Percentiles rank a stretch among this genome's conserved stretches.
These are phyloP conservation scores for Seiridium unicorne DNA, from an alignment of 2,329 filamentous ascomycete genomes.

Conservation along the genomic window DNA sequence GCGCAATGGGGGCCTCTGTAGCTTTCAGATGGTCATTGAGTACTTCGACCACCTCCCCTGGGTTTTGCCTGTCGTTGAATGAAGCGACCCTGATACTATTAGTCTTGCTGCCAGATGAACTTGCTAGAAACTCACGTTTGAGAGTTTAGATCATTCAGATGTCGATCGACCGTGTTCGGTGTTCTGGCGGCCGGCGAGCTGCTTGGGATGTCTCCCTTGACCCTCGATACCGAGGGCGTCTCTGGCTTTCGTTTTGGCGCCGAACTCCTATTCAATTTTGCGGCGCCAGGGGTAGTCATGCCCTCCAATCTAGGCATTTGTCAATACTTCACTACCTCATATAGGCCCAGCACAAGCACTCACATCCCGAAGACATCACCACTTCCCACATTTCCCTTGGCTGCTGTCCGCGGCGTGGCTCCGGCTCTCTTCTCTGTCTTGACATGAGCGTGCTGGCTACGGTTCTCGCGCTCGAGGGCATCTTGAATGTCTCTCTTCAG, in stretches of 20 bases:
- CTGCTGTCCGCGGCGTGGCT: conserved; percentile 61
- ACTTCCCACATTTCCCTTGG: conserved; percentile 37
- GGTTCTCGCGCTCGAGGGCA: conserved; percentile 72
- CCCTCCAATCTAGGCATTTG: conserved; percentile 56
- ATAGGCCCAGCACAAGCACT: conserved; percentile 19
- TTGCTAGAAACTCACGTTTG: conserved; percentile 31
- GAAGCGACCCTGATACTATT: conserved; percentile 46
- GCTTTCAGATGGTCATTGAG: conserved; percentile 73
- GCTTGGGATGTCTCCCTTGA: conserved; percentile 40
- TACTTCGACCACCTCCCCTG: conserved; percentile 79
- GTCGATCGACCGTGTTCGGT: conserved; percentile 36
- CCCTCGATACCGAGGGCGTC: conserved; percentile 45
- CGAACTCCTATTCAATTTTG: conserved; percentile 39
- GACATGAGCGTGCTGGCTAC: conserved; percentile 59
- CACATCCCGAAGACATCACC: conserved; percentile 83
- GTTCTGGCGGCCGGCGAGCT: conserved; percentile 45
- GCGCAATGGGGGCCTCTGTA: conserved; percentile 68
- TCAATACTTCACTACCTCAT: no score
- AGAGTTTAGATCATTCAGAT: conserved; percentile 35
- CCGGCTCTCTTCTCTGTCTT: conserved; percentile 61
- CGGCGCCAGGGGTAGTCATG: conserved; percentile 56
- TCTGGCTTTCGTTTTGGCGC: conserved; percentile 37
- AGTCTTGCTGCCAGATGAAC: background rate
- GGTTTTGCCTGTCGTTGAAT: conserved; percentile 75
- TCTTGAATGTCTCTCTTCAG: conserved; percentile 90